These are phyloP conservation scores for Aspergillus sp. DNA, from an alignment of 2,329 filamentous ascomycete genomes.

Conservation along the genomic window DNA sequence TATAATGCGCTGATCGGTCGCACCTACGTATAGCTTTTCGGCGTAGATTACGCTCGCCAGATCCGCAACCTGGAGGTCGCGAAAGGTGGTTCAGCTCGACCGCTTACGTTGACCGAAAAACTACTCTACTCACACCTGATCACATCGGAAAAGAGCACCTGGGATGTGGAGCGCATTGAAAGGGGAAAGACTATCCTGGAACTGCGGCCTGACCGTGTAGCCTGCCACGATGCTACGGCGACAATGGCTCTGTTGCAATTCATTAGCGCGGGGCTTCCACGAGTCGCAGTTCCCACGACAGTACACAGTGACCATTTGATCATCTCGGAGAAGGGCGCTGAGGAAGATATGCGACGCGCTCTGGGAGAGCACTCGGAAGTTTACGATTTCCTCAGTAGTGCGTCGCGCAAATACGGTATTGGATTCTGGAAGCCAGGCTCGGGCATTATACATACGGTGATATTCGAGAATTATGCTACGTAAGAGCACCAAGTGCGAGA, in stretches of 20 bases:
- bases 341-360: constrained; percentile 30
- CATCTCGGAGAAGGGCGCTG: constrained; percentile 34
- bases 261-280: constrained; percentile 42
- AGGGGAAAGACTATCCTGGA: constrained; percentile 41
- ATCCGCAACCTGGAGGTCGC: constrained; percentile 5
- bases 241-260: constrained; percentile 47
- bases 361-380: constrained; percentile 36
- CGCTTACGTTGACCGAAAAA: constrained; percentile 42
- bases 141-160: constrained; percentile 18
- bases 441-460: constrained; percentile 41
- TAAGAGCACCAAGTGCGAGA: constrained; percentile 11
- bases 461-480: constrained; percentile 44
- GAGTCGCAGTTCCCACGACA: constrained; percentile 40
- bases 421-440: constrained; percentile 41
- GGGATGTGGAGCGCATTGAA: constrained; percentile 29
- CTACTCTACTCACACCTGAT: constrained; percentile 41
- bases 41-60: constrained; percentile 9
- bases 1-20: background rate
- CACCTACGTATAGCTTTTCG: background rate
- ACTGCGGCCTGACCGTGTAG: constrained; percentile 41
- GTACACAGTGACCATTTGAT: constrained; percentile 45
- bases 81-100: constrained; percentile 14
- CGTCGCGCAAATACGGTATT: constrained; percentile 49
- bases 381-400: constrained; percentile 40
- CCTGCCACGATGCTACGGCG: constrained; percentile 45